Evolutionary conservation across 768 basidiomycete species (phyloP).

Genomic region (Cantharellus cinnabarinus): DNA sequence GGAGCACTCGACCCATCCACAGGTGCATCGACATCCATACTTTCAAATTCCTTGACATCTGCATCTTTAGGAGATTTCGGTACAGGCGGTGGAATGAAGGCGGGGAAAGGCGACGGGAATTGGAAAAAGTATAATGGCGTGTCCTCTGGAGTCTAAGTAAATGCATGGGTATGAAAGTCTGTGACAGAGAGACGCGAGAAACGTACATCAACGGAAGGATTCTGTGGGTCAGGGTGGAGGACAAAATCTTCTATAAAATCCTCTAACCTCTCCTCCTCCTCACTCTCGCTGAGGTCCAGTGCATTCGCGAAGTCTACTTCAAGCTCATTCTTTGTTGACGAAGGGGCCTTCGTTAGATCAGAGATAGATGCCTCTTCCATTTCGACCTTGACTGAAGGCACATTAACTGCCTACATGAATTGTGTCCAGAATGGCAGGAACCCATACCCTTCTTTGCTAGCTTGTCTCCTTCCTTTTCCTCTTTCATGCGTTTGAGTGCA

Average conservation of each 20-base stretch:
- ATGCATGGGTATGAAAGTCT: neutral
- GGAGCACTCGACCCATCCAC: conserved; percentile 6
- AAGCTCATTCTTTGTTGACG: too few relatives aligned
- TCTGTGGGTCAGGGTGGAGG: neutral
- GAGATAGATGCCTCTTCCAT: too few relatives aligned
- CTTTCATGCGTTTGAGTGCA: neutral
- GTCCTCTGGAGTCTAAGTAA: neutral
- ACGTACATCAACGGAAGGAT: neutral
- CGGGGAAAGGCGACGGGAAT: conserved; percentile 72
- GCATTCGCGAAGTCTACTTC: conserved; percentile 30
- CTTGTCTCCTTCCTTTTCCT: conserved; percentile 3
- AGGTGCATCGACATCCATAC: too few relatives aligned
- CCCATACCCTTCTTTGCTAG: too few relatives aligned
- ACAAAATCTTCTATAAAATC: conserved; percentile 53
- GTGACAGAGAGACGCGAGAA: neutral
- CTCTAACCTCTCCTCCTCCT: conserved; percentile 62
- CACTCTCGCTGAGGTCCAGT: conserved; percentile 51
- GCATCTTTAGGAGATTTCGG: conserved; percentile 10
- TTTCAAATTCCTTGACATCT: too few relatives aligned
- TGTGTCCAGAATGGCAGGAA: too few relatives aligned
- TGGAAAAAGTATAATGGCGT: conserved; percentile 71
- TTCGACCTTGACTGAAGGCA: too few relatives aligned
- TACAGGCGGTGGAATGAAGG: conserved; percentile 28
- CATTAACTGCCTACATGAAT: too few relatives aligned
- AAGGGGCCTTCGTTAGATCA: too few relatives aligned